Evolutionary conservation across 352 stramenopile genomes (phyloP).

Genomic region (Aphanomyces stellatus): DNA sequence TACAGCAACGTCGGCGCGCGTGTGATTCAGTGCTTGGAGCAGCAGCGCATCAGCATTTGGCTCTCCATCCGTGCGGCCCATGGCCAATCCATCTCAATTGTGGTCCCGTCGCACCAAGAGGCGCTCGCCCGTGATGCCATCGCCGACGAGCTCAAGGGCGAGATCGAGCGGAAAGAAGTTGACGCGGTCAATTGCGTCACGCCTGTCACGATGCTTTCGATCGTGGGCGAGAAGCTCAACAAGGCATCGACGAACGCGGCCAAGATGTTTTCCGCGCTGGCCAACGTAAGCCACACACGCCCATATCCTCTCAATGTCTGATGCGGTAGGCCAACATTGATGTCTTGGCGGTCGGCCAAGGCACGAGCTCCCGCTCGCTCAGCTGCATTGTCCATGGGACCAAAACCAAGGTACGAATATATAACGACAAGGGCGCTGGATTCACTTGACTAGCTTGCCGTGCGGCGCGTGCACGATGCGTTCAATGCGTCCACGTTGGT

Average conservation of each 20-base stretch:
- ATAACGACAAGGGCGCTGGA: too few species aligned
- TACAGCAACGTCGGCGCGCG: constrained; percentile 65
- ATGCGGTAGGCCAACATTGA: constrained; percentile 37
- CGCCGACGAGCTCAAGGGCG: constrained; percentile 36
- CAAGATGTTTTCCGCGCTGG: constrained; percentile 71
- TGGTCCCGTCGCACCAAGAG: constrained; percentile 42
- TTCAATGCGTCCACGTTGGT: constrained; percentile 73
- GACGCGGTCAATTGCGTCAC: constrained; percentile 56
- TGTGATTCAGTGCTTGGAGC: constrained; percentile 61
- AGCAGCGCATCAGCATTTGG: constrained; percentile 59
- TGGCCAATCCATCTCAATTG: constrained; percentile 67
- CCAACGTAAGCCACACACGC: constrained; percentile 23
- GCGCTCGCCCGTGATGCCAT: constrained; percentile 35
- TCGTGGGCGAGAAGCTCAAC: constrained; percentile 67
- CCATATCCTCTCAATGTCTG: constrained; percentile 1
- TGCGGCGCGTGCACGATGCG: constrained; percentile 65
- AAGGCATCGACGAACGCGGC: constrained; percentile 61
- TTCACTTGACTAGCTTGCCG: constrained; percentile 28
- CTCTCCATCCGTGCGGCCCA: constrained; percentile 75
- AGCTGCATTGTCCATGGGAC: constrained; percentile 61
- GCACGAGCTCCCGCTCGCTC: constrained; percentile 66
- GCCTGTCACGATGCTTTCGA: constrained; percentile 77
- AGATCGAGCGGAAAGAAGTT: constrained; percentile 65
- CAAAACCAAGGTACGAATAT: constrained; percentile 50
- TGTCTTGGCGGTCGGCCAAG: constrained; percentile 63